Conservation (phyloP, 1,284 basidiomycete species). For the Puccinia hordei region DNA sequence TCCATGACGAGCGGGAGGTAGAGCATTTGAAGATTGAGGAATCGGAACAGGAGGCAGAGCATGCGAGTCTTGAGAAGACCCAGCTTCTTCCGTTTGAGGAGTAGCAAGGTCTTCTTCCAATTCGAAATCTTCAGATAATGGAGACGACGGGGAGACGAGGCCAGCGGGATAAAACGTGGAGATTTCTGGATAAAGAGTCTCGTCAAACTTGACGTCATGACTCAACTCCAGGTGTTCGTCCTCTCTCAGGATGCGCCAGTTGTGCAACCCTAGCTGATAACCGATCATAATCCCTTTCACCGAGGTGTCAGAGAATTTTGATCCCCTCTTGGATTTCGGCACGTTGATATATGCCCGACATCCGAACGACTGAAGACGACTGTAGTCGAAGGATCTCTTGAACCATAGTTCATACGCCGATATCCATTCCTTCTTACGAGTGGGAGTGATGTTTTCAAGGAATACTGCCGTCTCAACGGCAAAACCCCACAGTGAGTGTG, state of each 20-base stretch:
- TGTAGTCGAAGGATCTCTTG: not conserved
- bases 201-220: not conserved
- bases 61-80: no score
- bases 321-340: not conserved
- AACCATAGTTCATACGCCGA: not conserved
- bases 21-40: no score
- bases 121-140: no score
- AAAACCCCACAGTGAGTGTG: conserved; percentile 18
- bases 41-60: no score
- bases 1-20: no score
- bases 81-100: no score
- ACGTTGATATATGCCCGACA: not conserved
- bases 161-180: no score
- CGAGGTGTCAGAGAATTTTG: conserved; percentile 19
- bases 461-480: conserved; percentile 8
- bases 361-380: not conserved
- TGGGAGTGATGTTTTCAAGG: conserved; percentile 29
- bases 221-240: no score
- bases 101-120: not conserved
- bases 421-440: not conserved
- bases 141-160: not conserved
- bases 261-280: not conserved
- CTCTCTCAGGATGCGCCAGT: no score
- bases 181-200: conserved; percentile 3
- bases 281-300: not conserved